Conservation (phyloP, 2,329 filamentous ascomycete species). For the Colletotrichum tanaceti region DNA sequence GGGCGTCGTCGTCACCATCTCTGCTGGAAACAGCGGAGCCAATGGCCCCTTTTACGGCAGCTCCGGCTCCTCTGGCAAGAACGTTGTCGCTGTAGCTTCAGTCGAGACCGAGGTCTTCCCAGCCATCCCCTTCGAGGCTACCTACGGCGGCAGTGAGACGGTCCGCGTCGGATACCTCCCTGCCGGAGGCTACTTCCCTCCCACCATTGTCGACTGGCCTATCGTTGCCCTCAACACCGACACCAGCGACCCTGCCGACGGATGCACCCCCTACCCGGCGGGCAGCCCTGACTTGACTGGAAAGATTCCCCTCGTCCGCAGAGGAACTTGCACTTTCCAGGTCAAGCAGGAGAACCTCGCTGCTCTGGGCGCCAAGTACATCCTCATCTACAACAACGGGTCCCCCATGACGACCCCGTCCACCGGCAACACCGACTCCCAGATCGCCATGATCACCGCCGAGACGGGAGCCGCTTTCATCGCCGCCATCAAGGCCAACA, state of each 20-base stretch:
- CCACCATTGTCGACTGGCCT: constrained; percentile 50
- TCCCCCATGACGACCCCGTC: constrained; percentile 37
- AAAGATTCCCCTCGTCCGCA: constrained; percentile 44
- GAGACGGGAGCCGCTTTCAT: constrained; percentile 45
- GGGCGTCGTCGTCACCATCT: constrained; percentile 62
- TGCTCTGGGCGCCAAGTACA: constrained; percentile 45
- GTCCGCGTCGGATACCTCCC: constrained; percentile 50
- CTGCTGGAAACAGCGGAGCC: constrained; percentile 63
- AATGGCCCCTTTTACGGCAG: constrained; percentile 60
- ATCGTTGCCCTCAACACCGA: constrained; percentile 45
- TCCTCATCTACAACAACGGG: constrained; percentile 49
- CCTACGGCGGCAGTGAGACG: constrained; percentile 45
- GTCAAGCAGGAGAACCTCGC: constrained; percentile 47
- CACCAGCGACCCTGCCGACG: constrained; percentile 43
- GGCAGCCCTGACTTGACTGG: constrained; percentile 32
- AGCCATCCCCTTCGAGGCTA: constrained; percentile 47
- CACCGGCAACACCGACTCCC: constrained; percentile 28
- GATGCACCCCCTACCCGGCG: constrained; percentile 45
- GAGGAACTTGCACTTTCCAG: constrained; percentile 49
- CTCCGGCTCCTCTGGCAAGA: constrained; percentile 55
- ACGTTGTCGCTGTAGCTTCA: constrained; percentile 58
- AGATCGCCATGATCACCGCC: constrained; percentile 44
- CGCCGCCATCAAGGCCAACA: constrained; percentile 43
- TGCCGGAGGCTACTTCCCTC: constrained; percentile 49
- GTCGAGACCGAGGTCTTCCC: constrained; percentile 50